Conservation (phyloP, 78 protist species). For the Guillardia theta region DNA sequence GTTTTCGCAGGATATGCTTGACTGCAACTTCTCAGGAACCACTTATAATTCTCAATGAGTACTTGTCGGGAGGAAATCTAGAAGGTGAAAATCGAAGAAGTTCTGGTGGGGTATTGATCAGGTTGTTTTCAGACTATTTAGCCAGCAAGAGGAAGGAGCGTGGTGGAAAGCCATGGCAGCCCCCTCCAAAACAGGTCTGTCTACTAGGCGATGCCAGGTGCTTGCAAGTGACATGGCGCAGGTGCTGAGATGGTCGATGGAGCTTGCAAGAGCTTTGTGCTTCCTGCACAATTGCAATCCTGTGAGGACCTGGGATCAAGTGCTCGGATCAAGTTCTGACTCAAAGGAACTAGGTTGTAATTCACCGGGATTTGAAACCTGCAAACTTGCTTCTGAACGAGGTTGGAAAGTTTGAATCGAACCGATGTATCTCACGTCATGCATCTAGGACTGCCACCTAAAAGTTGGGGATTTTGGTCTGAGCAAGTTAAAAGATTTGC, state of each 20-base stretch:
- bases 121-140: too few relatives aligned
- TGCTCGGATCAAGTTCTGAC: too few relatives aligned
- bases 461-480: constrained; percentile 30
- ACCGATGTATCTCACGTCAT: not conserved
- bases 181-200: not conserved
- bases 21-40: too few relatives aligned
- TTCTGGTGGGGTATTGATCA: too few relatives aligned
- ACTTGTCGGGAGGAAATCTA: not conserved
- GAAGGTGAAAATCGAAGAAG: too few relatives aligned
- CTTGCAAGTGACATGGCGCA: too few relatives aligned
- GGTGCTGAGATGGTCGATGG: constrained; percentile 5
- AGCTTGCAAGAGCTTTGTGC: constrained; percentile 15
- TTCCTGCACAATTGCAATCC: constrained; percentile 32
- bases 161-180: not conserved
- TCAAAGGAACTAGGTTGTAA: too few relatives aligned
- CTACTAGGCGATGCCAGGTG: not conserved
- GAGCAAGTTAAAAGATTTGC: not conserved
- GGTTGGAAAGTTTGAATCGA: not conserved
- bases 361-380: constrained; percentile 29
- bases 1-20: too few relatives aligned
- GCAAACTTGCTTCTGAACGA: constrained; percentile 35
- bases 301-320: too few relatives aligned
- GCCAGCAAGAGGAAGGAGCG: not conserved
- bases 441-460: not conserved
- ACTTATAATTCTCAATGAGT: constrained; percentile 19